A percentile compares a stretch with the other conserved stretches of the same genome.
Conservation (phyloP, 495 filamentous ascomycete species). For the Elaphomyces granulatus region DNA sequence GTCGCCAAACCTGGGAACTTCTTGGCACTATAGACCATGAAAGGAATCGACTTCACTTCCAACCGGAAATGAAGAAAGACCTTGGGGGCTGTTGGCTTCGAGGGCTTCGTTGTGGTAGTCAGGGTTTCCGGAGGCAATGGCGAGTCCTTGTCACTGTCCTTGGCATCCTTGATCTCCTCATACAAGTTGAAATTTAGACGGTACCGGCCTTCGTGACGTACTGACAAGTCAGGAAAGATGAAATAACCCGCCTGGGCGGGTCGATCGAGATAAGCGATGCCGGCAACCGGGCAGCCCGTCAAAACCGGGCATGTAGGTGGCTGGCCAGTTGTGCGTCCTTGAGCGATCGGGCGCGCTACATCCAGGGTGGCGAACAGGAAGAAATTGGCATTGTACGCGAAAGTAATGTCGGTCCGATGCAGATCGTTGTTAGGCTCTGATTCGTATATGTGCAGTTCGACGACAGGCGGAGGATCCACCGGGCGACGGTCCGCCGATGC, state of each 20-base stretch:
- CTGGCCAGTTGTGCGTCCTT: constrained; percentile 54
- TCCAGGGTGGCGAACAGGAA: constrained; percentile 93
- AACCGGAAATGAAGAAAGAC: constrained; percentile 51
- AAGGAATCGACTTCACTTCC: constrained; percentile 78
- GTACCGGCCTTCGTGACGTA: constrained; percentile 90
- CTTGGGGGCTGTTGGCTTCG: constrained; percentile 25
- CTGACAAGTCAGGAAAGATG: constrained; percentile 93
- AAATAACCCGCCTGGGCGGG: constrained; percentile 89
- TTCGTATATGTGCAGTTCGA: constrained; percentile 81
- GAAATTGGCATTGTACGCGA: constrained; percentile 90
- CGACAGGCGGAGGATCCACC: constrained; percentile 91
- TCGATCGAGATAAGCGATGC: constrained; percentile 92
- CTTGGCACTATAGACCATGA: constrained; percentile 91
- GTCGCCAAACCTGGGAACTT: constrained; percentile 94
- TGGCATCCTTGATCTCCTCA: constrained; percentile 73
- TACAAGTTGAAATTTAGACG: constrained; percentile 81
- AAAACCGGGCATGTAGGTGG: constrained; percentile 68
- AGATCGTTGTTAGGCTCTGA: constrained; percentile 44
- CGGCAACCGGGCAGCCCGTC: constrained; percentile 90
- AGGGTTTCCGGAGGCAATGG: constrained; percentile 12
- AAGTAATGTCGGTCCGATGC: constrained; percentile 63
- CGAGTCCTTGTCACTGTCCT: constrained; percentile 45
- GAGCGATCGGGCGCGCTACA: constrained; percentile 70
- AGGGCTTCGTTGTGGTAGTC: constrained; percentile 11
- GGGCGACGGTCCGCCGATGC: constrained; percentile 92